A percentile compares a stretch with the other conserved stretches of the same genome.
Evolutionary conservation across 2,329 filamentous ascomycete genomes (phyloP).

Genomic region (Calycina marina): DNA sequence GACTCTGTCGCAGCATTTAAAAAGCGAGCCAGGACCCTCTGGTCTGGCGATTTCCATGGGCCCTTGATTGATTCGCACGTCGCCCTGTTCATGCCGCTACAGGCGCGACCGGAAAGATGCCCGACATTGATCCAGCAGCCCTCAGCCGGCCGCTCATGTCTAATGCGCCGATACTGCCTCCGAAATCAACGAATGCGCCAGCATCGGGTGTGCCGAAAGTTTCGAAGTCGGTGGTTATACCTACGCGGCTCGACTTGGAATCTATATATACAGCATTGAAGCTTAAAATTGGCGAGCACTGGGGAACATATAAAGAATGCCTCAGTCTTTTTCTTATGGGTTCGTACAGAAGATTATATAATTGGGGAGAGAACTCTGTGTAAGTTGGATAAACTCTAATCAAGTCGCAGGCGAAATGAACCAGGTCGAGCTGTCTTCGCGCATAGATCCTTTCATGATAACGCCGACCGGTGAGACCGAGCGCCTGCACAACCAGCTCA

Average conservation of each 20-base stretch:
- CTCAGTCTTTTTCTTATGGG: constrained; percentile 48
- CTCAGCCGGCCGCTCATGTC: constrained; percentile 46
- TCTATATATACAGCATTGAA: constrained; percentile 49
- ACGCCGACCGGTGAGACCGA: constrained; percentile 38
- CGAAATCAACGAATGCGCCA: constrained; percentile 41
- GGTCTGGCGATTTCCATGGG: constrained; percentile 17
- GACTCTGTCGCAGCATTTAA: constrained; percentile 10
- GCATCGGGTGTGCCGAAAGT: constrained; percentile 30
- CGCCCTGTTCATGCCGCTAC: constrained; percentile 16
- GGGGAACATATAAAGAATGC: constrained; percentile 48
- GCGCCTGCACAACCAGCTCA: constrained; percentile 53
- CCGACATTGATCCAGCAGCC: constrained; percentile 57
- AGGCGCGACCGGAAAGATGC: constrained; percentile 32
- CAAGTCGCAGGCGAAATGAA: constrained; percentile 41
- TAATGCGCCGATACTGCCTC: constrained; percentile 42
- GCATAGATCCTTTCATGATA: constrained; percentile 44
- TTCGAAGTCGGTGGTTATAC: constrained; percentile 46
- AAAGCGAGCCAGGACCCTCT: constrained; percentile 13
- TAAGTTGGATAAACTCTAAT: too few species aligned
- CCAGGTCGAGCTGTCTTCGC: constrained; percentile 42
- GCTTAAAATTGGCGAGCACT: constrained; percentile 45
- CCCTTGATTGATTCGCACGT: constrained; percentile 11
- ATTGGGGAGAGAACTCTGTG: too few species aligned
- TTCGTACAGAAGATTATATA: too few species aligned
- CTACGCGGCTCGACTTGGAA: constrained; percentile 52